Evolutionary conservation across 805 yeast genomes (phyloP), one percentile per base, ranked within the genome.

Genomic region (Myxozyma nipponensis): DNA sequence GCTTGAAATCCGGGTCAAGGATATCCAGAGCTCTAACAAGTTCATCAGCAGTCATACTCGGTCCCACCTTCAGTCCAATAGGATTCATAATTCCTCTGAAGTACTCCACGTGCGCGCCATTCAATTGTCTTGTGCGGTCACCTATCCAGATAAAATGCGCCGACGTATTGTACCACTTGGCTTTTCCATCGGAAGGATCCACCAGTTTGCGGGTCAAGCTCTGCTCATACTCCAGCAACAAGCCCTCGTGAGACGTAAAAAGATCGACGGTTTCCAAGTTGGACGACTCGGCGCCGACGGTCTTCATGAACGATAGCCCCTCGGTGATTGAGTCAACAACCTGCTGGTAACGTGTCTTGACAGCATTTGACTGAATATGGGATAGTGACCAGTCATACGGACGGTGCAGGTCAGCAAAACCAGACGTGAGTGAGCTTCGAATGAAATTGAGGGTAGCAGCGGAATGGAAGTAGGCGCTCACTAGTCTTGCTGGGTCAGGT

Each of bases 21-120:
- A 71, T 66, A 51, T 69, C 71, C 41, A 71, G 57, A 36, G 70
- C 56, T 6, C 58, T 52, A 13, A 65, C 68, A n/a, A 71, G 63
- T 57, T 71, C 75, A 2, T 63, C 62, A 18, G 64, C 63, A 28
- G 62, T 54, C 66, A 71, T 72, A 2, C 71, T 42, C n/a, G 75
- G 76, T 3, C 75, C 75, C 1, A 71, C 74, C 58, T 71, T 71
- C 52, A 72, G 63, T 3, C 75, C 75, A 42, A 71, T 68, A 3
- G 75, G 75, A 53, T 71, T 71, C 54, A 62, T 63, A 2, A 71
- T 62, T 4, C 75, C 75, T 26, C 75, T 57, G 64, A 71, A 71
- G 54, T 68, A 71, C 62, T 71, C 75, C 22, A 71, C 75, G 47
- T 71, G 75, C n/a, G 76, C 75, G 17, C 75, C 73, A 43, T 70